A percentile compares a stretch with the other conserved stretches of the same genome.
Conservation (phyloP, 441 rosid species). For the Heliophila coronopifolia region DNA sequence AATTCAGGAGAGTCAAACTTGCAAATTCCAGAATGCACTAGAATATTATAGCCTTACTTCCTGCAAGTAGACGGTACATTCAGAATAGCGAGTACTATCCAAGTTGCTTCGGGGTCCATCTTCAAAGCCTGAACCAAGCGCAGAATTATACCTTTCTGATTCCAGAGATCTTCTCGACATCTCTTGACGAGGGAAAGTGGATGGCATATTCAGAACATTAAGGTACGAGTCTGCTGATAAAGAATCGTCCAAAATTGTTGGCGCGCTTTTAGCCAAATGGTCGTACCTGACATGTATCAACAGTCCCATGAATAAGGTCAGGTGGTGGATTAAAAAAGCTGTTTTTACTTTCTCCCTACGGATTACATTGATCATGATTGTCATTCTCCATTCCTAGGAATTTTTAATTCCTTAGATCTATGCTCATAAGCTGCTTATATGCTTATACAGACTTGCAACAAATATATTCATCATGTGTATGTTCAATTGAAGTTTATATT, state of each 20-base stretch:
- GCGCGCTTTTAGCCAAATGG: slow-evolving; percentile 97
- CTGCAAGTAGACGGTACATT: slow-evolving; percentile 81
- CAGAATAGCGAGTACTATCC: slow-evolving; percentile 68
- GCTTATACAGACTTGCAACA: slow-evolving; percentile 2
- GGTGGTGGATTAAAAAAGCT: slow-evolving; percentile 7
- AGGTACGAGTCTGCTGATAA: slow-evolving; percentile 98
- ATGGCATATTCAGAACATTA: slow-evolving; percentile 91
- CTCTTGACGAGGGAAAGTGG: slow-evolving; percentile 96
- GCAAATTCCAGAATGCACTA: slow-evolving; percentile 11
- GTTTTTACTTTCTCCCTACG: background rate
- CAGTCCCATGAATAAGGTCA: slow-evolving; percentile 16
- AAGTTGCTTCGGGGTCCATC: slow-evolving; percentile 92
- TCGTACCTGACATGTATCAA: slow-evolving; percentile 60
- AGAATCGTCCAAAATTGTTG: slow-evolving; percentile 96
- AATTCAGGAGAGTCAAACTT: slow-evolving; percentile 8
- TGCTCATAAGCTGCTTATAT: slow-evolving; percentile 1
- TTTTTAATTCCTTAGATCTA: background rate
- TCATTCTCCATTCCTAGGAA: background rate
- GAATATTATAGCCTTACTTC: slow-evolving; percentile 50
- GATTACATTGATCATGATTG: background rate
- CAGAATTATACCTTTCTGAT: slow-evolving; percentile 48
- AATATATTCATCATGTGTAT: slow-evolving; percentile 1
- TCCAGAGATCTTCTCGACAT: slow-evolving; percentile 68
- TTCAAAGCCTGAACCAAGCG: slow-evolving; percentile 47
- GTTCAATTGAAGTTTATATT: slow-evolving; percentile 17